Evolutionary conservation across 83 land plant genomes (phyloP).

Genomic region (Larix sibirica): DNA sequence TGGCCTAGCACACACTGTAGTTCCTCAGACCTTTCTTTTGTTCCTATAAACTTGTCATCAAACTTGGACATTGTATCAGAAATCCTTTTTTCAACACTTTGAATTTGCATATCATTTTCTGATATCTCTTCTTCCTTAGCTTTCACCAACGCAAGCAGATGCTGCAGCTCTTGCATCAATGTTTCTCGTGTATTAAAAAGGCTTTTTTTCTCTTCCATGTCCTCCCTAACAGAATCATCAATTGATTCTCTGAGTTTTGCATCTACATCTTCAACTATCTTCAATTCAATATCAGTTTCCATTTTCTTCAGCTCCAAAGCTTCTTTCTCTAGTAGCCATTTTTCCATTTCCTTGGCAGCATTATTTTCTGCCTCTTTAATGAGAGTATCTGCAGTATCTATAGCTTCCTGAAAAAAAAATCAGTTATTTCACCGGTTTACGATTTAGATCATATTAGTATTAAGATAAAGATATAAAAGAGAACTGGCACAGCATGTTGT

Average conservation of each 20-base stretch:
- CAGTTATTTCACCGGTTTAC: neutral
- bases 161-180: slow-evolving; percentile 45
- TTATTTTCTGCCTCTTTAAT: slow-evolving; percentile 30
- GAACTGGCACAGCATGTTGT: neutral
- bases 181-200: slow-evolving; percentile 29
- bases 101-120: slow-evolving; percentile 42
- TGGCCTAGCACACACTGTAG: slow-evolving; percentile 29
- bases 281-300: slow-evolving; percentile 41
- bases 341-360: slow-evolving; percentile 35
- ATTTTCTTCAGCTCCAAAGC: slow-evolving; percentile 42
- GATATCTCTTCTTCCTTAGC: slow-evolving; percentile 62
- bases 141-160: slow-evolving; percentile 48
- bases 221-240: slow-evolving; percentile 34
- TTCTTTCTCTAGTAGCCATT: slow-evolving; percentile 50
- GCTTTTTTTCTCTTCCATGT: slow-evolving; percentile 33
- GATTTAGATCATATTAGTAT: neutral
- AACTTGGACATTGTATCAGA: slow-evolving; percentile 31
- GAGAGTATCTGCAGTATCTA: slow-evolving; percentile 34
- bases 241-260: slow-evolving; percentile 29
- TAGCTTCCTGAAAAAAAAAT: slow-evolving; percentile 45
- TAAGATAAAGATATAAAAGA: neutral
- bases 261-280: slow-evolving; percentile 40
- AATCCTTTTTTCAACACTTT: slow-evolving; percentile 50
- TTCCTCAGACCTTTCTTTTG: slow-evolving; percentile 27
- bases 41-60: slow-evolving; percentile 26